Evolutionary conservation across 345 rosid genomes (phyloP), one percentile per base, ranked within the genome.

Genomic region (Trapa bicornis): DNA sequence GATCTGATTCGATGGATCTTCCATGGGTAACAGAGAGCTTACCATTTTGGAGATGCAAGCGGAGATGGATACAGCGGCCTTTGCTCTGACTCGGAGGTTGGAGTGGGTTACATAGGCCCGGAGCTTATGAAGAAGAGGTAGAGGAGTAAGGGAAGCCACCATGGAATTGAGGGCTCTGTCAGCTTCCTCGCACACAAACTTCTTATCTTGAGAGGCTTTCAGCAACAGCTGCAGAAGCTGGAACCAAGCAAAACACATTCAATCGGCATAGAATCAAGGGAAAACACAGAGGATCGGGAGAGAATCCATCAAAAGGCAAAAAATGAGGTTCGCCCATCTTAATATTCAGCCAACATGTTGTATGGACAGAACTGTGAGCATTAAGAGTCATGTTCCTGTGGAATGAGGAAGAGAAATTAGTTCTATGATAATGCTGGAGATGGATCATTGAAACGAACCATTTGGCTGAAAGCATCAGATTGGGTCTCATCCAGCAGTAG

Each of bases 151-250:
- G 10, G 83, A 83, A 10, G 71, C 77, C 52, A 86, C 92, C 92
- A 88, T 82, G 29, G 72, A 68, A 66, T 48, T 78, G 60, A 93
- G 67, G 0, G 98, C 79, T 76, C 67, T 81, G 4, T 87, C 92
- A n/a, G 98, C 98, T 82, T 87, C 92, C 77, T 93, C 97, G 41
- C 98, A 86, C 32, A 93, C 94, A 69, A 93, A 93, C 74, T 79
- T 73, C 79, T 93, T 93, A 80, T 93, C 98, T 70, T 88, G 97
- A 47, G 90, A 90, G 65, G 97, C 94, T 87, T 93, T 93, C 68
- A 93, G 81, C 36, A 92, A 78, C 65, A 92, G 69, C 81, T 88
- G 95, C 77, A 88, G 58, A 3, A 86, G 73, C 88, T 87, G 84
- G 52, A 61, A 32, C 29, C 70, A 61, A 65, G 47, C 29, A 50